Base-by-base conservation (phyloP, 2,329 filamentous ascomycete species). In the Exserohilum turcica region DNA sequence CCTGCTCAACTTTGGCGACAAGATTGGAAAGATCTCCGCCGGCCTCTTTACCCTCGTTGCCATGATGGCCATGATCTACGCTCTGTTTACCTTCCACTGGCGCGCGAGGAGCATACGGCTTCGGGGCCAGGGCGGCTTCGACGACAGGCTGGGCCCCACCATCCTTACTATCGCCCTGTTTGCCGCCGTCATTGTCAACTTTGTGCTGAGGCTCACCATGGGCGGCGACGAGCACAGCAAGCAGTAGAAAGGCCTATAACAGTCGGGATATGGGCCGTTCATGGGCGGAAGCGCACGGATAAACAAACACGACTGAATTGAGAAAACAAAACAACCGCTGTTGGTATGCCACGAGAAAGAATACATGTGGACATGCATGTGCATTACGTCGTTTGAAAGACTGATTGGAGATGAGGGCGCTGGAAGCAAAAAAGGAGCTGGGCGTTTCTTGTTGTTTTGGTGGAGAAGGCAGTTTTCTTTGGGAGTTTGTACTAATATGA, bases 1-100 rank as follows among this genome's bases (percentile, higher is more conserved):
- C 66, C 92, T 99, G 74, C 87, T 99, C 70, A 99, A 99, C 82
- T 99, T 99, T 69, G 94, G 94, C 73, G 94, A 99, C 78, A 87
- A 87, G 61, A 86, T 96, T 50, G 93, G 93, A 67, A 94, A 94
- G 74, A 96, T 97, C 77, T 93, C 89, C 57, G 92, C 94, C 50
- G 92, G 91, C 47, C 82, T 97, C 47, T 99, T 99, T 80, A 97
- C 94, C 0, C 80, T 92, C 64, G 93, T 99, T 49, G 91, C 93
- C 60, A 93, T 99, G 86, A 85, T 89, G 47, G 91, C 92, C 38
- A 97, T 99, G 92, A 79, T 96, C 36, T 99, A 99, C 75, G 94
- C 94, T 5, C 81, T 99, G 9, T 84, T 91, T 56, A 97, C 93
- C 28, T 99, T 97, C 78, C 94, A 99, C 75, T 99, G 94, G 94